Percentiles rank a stretch among this genome's conserved stretches.
Conservation (phyloP, 78 protist species). For the Anaeramoeba flamelloides region DNA sequence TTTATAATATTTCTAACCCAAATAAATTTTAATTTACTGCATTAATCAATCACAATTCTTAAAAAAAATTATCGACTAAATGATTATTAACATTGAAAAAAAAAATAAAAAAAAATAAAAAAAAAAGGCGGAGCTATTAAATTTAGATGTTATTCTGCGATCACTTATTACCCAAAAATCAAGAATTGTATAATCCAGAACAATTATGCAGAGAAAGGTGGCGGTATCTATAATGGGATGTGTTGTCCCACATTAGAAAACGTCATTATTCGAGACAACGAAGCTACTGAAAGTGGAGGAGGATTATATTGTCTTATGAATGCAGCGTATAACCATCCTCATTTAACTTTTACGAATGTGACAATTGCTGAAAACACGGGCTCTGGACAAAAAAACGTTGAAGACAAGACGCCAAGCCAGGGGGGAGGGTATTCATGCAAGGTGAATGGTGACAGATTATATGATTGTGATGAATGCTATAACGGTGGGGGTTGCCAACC, state of each 20-base stretch:
- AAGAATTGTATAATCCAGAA: not conserved
- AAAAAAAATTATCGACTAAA: no score
- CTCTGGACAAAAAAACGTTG: not conserved
- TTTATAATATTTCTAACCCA: no score
- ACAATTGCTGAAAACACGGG: not conserved
- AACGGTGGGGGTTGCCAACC: not conserved
- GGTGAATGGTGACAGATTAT: not conserved
- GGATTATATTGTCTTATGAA: not conserved
- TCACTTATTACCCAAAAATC: no score
- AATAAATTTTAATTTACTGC: no score
- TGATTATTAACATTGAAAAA: no score
- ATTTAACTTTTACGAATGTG: not conserved
- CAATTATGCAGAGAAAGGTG: not conserved
- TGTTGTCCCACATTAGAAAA: not conserved
- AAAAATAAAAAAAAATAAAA: no score
- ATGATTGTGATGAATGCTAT: not conserved
- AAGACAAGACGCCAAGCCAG: not conserved
- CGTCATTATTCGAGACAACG: not conserved
- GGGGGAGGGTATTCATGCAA: not conserved
- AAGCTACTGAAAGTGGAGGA: not conserved
- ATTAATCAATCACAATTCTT: no score
- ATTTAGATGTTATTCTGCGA: no score
- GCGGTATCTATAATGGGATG: not conserved
- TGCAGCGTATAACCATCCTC: not conserved
- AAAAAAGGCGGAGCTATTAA: no score